A percentile compares a stretch with the other conserved stretches of the same genome.
Evolutionary conservation across 305 asterid genomes (phyloP).

Genomic region (Ilex paraguariensis): DNA sequence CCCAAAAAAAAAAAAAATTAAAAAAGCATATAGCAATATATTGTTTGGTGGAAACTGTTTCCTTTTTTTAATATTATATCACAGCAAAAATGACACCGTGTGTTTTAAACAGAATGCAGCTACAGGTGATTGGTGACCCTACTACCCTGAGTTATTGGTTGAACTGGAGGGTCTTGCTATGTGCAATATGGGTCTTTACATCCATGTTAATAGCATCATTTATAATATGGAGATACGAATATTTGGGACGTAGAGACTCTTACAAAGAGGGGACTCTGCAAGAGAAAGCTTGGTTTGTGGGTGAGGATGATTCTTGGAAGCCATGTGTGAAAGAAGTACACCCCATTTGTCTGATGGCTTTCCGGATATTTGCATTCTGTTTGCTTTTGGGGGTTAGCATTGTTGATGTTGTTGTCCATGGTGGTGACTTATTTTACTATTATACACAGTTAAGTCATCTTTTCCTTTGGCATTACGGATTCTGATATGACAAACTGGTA

Average conservation of each 20-base stretch:
- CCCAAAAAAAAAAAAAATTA: too few relatives aligned
- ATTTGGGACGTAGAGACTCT: constrained; percentile 24
- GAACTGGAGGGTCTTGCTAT: constrained; percentile 67
- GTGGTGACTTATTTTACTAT: constrained; percentile 57
- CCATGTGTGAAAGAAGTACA: constrained; percentile 63
- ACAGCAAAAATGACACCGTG: constrained; percentile 4
- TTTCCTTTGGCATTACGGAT: constrained; percentile 5
- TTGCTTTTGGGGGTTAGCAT: constrained; percentile 51
- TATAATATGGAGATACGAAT: constrained; percentile 72
- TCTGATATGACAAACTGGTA: not conserved
- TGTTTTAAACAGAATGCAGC: constrained; percentile 57
- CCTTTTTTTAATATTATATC: too few relatives aligned
- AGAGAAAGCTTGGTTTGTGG: constrained; percentile 18
- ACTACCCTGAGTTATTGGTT: constrained; percentile 78
- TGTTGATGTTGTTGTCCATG: constrained; percentile 58
- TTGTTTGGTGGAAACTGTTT: too few relatives aligned
- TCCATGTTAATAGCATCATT: constrained; percentile 39
- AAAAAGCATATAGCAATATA: too few relatives aligned
- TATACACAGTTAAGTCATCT: constrained; percentile 81
- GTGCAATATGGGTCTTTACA: constrained; percentile 67
- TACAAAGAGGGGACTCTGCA: constrained; percentile 22
- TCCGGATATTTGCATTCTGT: constrained; percentile 57
- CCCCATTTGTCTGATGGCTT: constrained; percentile 47
- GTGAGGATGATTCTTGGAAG: constrained; percentile 59
- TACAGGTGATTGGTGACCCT: constrained; percentile 42